Evolutionary conservation across 805 yeast species (phyloP).

Genomic region (Zygotorulaspora sp.): DNA sequence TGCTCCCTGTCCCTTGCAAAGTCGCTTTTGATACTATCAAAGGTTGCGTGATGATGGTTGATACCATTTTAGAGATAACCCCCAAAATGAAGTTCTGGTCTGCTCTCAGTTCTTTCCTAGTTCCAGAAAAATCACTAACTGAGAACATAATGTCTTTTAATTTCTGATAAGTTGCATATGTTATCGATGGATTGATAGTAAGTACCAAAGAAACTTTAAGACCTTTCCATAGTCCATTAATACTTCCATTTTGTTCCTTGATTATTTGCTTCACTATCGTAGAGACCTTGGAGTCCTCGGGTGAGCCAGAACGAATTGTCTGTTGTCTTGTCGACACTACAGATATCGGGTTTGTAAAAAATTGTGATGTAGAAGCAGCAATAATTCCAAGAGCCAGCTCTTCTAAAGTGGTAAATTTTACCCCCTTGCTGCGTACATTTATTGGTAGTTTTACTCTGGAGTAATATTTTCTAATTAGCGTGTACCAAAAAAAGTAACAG

Average conservation of each 20-base stretch:
- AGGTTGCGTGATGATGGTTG: constrained; percentile 79
- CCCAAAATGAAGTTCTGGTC: constrained; percentile 67
- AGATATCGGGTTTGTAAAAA: constrained; percentile 76
- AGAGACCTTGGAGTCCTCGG: constrained; percentile 26
- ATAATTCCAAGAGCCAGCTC: constrained; percentile 72
- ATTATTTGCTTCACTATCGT: constrained; percentile 40
- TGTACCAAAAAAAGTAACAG: constrained; percentile 85
- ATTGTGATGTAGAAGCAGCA: constrained; percentile 78
- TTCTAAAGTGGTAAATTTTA: constrained; percentile 44
- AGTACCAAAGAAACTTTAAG: constrained; percentile 73
- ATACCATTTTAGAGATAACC: constrained; percentile 73
- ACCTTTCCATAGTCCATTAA: constrained; percentile 77
- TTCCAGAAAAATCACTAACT: constrained; percentile 30
- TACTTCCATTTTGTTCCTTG: constrained; percentile 57
- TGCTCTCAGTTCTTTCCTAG: constrained; percentile 42
- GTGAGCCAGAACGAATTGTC: constrained; percentile 40
- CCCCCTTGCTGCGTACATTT: constrained; percentile 2
- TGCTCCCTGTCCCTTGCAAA: constrained; percentile 53
- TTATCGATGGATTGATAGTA: constrained; percentile 79
- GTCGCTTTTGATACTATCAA: constrained; percentile 78
- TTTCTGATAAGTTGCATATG: constrained; percentile 76
- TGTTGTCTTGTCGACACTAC: constrained; percentile 68
- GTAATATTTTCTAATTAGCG: constrained; percentile 58
- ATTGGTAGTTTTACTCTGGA: constrained; percentile 35
- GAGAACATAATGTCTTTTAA: constrained; percentile 48